Percentiles rank a stretch among this genome's conserved stretches.
Evolutionary conservation across 345 rosid species (phyloP).

Genomic region (Eucalyptus decipiens): DNA sequence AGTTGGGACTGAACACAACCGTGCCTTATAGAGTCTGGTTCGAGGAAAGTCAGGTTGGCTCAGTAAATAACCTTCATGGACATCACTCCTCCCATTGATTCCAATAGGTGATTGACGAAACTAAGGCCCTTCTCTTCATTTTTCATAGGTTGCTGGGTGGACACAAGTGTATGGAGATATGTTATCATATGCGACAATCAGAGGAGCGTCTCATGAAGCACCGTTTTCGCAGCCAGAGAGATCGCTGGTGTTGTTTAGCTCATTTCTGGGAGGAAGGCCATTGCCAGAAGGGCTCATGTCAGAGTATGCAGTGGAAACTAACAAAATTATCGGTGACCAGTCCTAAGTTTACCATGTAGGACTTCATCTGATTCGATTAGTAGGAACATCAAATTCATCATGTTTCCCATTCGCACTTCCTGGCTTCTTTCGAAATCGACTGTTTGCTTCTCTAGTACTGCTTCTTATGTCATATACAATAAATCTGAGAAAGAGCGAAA

Average conservation of each 20-base stretch:
- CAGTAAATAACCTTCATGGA: neutral
- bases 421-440: too few species aligned
- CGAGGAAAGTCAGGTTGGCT: conserved; percentile 15
- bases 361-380: too few species aligned
- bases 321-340: too few species aligned
- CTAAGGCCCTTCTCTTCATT: neutral
- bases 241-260: conserved; percentile 21
- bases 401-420: too few species aligned
- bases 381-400: too few species aligned
- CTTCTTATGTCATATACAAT: too few species aligned
- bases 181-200: conserved; percentile 27
- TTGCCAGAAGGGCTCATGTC: conserved; percentile 3
- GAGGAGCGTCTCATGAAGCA: conserved; percentile 45
- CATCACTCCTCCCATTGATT: neutral
- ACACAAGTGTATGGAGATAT: conserved; percentile 32
- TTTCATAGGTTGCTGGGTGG: conserved; percentile 39
- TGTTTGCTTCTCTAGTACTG: too few species aligned
- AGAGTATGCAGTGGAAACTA: neutral
- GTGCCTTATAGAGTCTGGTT: conserved; percentile 37
- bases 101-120: neutral
- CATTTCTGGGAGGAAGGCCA: conserved; percentile 20
- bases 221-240: conserved; percentile 35
- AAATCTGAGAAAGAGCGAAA: too few species aligned
- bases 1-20: conserved; percentile 18
- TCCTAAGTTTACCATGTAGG: too few species aligned